Conservation (phyloP, 2,329 filamentous ascomycete species). For the Colletotrichum sp. region DNA sequence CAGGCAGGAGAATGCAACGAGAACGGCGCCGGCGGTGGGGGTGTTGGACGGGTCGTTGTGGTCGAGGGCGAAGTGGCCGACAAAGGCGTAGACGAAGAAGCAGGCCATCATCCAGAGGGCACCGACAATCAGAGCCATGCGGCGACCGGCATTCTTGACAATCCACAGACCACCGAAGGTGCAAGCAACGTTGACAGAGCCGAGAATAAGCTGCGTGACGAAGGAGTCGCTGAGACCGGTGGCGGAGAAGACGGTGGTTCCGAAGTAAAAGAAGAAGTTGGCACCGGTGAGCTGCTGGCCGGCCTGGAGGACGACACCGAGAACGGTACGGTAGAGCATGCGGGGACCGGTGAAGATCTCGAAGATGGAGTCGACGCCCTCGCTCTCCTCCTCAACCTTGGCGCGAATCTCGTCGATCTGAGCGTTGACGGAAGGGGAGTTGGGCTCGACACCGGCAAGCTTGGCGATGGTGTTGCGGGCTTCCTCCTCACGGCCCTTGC, state of each 20-base stretch:
- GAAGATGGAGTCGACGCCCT: constrained; percentile 48
- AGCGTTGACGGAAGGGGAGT: constrained; percentile 45
- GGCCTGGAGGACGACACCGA: constrained; percentile 68
- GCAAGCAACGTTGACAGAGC: constrained; percentile 70
- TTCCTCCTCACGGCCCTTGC: constrained; percentile 49
- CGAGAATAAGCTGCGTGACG: constrained; percentile 71
- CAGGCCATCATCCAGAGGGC: constrained; percentile 65
- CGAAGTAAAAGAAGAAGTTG: constrained; percentile 74
- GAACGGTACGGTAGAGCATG: constrained; percentile 67
- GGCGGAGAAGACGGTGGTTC: constrained; percentile 68
- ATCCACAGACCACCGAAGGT: constrained; percentile 71
- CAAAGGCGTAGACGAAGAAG: constrained; percentile 54
- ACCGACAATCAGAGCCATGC: constrained; percentile 66
- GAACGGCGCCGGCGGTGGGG: constrained; percentile 57
- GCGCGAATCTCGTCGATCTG: constrained; percentile 58
- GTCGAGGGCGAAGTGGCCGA: constrained; percentile 51
- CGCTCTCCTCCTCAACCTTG: constrained; percentile 54
- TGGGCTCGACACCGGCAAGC: constrained; percentile 46
- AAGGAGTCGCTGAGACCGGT: constrained; percentile 71
- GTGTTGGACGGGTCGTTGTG: constrained; percentile 45
- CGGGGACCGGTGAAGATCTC: constrained; percentile 73
- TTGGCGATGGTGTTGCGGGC: constrained; percentile 53
- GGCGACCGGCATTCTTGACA: constrained; percentile 69
- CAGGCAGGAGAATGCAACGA: constrained; percentile 73
- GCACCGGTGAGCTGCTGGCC: constrained; percentile 73